Evolutionary conservation across 768 basidiomycete genomes (phyloP).

Genomic region (Tulasnella sp.): DNA sequence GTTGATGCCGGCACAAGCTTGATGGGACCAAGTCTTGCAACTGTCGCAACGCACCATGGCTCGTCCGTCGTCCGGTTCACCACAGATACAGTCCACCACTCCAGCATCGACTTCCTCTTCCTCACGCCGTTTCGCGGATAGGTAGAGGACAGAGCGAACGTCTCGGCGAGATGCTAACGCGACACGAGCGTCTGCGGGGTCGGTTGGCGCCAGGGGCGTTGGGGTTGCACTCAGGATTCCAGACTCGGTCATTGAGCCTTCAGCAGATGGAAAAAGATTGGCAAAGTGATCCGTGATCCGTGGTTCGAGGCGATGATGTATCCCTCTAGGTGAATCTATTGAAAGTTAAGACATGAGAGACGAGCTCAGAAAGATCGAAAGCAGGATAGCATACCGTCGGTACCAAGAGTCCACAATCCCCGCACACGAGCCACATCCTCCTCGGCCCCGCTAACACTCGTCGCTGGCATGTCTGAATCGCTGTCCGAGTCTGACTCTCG

Average conservation of each 20-base stretch:
- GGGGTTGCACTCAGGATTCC: constrained; percentile 12
- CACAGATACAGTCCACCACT: constrained; percentile 53
- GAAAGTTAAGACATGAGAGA: not conserved
- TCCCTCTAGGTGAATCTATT: not conserved
- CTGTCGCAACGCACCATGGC: constrained; percentile 72
- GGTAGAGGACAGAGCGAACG: constrained; percentile 34
- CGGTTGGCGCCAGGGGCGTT: constrained; percentile 32
- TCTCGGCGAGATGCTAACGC: constrained; percentile 64
- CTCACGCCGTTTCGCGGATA: constrained; percentile 38
- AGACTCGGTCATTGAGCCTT: constrained; percentile 25
- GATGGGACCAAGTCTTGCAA: constrained; percentile 74
- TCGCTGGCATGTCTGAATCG: constrained; percentile 26
- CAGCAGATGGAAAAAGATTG: constrained; percentile 16
- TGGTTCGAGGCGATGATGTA: not conserved
- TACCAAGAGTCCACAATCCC: not conserved
- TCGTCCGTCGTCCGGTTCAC: constrained; percentile 56
- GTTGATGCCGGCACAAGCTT: constrained; percentile 64
- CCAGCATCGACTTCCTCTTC: constrained; percentile 34
- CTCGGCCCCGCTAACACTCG: not conserved
- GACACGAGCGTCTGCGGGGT: constrained; percentile 65
- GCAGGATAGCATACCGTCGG: not conserved
- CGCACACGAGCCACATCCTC: not conserved
- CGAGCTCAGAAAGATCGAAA: not conserved
- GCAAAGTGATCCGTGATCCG: constrained; percentile 21
- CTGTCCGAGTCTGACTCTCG: constrained; percentile 47